phyloP scores from a whole-genome alignment of 148 eudicot genomes.

The Bassia scoparia region DNA sequence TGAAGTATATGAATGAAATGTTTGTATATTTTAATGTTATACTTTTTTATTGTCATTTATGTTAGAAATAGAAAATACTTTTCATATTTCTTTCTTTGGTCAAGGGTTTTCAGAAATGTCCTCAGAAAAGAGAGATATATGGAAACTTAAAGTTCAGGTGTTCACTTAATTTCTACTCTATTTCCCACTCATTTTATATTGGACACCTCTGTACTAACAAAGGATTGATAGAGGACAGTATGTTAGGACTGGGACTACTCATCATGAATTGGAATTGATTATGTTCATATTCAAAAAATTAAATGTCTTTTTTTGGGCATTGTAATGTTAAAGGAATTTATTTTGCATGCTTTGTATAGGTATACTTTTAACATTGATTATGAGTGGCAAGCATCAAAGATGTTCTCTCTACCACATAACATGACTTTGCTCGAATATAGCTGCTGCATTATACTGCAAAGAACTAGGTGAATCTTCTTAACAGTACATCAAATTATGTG shows the following conservation, averaged over 20 bases:
- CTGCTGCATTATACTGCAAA: neutral
- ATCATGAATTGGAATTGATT: neutral
- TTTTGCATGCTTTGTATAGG: conserved; percentile 3
- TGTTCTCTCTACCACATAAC: neutral
- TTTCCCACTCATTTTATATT: too few relatives aligned
- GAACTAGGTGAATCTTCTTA: neutral
- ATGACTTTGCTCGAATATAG: neutral
- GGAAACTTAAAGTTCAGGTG: too few relatives aligned
- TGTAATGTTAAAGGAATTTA: neutral
- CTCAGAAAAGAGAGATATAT: too few relatives aligned
- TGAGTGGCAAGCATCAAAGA: conserved; percentile 4
- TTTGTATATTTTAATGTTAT: too few relatives aligned
- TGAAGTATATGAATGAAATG: too few relatives aligned
- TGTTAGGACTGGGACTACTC: neutral
- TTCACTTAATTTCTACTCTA: neutral
- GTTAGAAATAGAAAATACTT: too few relatives aligned
- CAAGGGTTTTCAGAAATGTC: neutral
- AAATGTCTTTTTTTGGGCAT: neutral
- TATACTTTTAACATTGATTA: neutral
- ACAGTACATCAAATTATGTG: neutral
- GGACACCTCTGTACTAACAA: too few relatives aligned
- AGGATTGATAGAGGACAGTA: neutral
- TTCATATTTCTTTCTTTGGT: neutral
- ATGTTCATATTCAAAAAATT: neutral
- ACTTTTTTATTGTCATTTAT: too few relatives aligned